Evolutionary conservation across 2,329 filamentous ascomycete species (phyloP).

Genomic region (Cordyceps javanica): DNA sequence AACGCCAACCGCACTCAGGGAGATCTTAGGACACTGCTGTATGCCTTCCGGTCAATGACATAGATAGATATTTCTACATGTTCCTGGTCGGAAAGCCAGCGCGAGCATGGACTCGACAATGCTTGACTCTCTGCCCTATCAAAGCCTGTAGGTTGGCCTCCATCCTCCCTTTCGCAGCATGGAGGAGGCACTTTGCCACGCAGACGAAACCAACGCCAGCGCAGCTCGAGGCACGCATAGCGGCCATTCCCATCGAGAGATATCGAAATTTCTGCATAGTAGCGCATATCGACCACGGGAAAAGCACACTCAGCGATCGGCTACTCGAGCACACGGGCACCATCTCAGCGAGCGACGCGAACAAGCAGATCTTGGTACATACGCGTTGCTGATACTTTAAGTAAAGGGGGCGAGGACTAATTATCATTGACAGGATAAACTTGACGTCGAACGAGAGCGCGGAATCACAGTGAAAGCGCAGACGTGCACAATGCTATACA

Average conservation of each 20-base stretch:
- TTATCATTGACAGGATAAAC: slow-evolving; percentile 57
- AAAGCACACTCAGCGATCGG: slow-evolving; percentile 90
- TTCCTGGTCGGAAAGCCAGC: slow-evolving; percentile 31
- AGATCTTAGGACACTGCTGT: not conserved
- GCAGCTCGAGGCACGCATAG: slow-evolving; percentile 48
- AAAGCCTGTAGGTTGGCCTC: not conserved
- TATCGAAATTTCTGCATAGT: slow-evolving; percentile 98
- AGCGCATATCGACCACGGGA: slow-evolving; percentile 97
- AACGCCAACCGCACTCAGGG: not conserved
- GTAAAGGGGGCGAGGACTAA: not conserved
- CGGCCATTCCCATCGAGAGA: slow-evolving; percentile 69
- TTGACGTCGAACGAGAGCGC: slow-evolving; percentile 92
- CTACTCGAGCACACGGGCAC: slow-evolving; percentile 91
- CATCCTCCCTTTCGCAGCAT: not conserved
- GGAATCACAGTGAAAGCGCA: slow-evolving; percentile 99
- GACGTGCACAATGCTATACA: slow-evolving; percentile 97
- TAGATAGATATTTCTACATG: slow-evolving; percentile 22
- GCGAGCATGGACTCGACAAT: slow-evolving; percentile 32
- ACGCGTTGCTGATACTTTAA: too few relatives aligned
- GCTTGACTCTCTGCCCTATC: slow-evolving; percentile 18
- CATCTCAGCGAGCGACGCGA: slow-evolving; percentile 70
- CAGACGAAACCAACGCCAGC: slow-evolving; percentile 24
- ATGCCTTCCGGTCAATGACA: not conserved
- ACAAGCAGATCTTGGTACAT: slow-evolving; percentile 77
- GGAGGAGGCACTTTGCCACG: slow-evolving; percentile 1